Evolutionary conservation across 116 monocot genomes (phyloP).

Genomic region (Papilionanthe hybrid): DNA sequence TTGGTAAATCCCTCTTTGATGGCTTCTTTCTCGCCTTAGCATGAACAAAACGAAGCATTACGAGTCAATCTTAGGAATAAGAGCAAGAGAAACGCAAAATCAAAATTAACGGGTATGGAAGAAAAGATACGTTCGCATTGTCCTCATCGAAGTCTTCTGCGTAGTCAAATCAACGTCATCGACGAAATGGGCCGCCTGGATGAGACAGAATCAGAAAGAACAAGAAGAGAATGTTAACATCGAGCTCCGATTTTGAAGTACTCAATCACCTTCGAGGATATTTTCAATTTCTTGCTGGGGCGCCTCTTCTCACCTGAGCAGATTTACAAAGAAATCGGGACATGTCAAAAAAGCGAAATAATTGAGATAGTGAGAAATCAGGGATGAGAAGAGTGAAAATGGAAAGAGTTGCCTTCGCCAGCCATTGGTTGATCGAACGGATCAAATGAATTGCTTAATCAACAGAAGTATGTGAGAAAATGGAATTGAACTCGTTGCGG

Average conservation of each 20-base stretch:
- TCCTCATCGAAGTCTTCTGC: slow-evolving; percentile 52
- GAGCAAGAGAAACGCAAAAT: background rate
- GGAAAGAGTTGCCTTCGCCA: too few species aligned
- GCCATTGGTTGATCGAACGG: too few species aligned
- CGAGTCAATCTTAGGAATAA: background rate
- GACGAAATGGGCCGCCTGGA: slow-evolving; percentile 9
- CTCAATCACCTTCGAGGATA: slow-evolving; percentile 14
- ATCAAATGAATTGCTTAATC: too few species aligned
- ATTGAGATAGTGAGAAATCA: too few species aligned
- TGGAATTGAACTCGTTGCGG: too few species aligned
- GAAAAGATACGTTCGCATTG: slow-evolving; percentile 25
- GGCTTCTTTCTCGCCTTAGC: slow-evolving; percentile 43
- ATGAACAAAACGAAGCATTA: slow-evolving; percentile 7
- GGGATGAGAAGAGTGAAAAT: too few species aligned
- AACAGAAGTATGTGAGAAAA: too few species aligned
- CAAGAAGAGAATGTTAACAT: background rate
- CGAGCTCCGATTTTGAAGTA: background rate
- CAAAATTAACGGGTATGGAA: background rate
- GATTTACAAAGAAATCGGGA: background rate
- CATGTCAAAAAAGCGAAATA: too few species aligned
- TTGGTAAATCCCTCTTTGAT: slow-evolving; percentile 89
- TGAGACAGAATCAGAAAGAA: background rate
- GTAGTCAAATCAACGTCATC: slow-evolving; percentile 36
- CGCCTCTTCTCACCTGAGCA: slow-evolving; percentile 24
- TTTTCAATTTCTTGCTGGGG: slow-evolving; percentile 31